Evolutionary conservation across 2,329 filamentous ascomycete species (phyloP), one percentile per base, ranked within the genome.

Genomic region (Ophiostoma quercus): DNA sequence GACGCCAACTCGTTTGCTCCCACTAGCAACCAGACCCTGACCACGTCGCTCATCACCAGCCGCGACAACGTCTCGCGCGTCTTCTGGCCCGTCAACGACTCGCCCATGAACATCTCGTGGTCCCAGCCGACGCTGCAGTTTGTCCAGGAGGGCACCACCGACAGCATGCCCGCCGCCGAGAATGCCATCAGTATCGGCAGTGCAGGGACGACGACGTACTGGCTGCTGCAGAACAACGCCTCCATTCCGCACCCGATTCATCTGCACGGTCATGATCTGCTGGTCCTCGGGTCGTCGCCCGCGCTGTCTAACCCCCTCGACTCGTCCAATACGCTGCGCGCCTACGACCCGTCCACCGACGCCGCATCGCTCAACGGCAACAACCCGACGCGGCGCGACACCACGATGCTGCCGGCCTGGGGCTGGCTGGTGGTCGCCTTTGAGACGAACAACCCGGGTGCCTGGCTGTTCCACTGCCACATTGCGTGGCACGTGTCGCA

Each of bases 381-480:
- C 68, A 85, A 84, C 71, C 83, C 83, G 1, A 77, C 80, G 0
- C 78, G 83, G 0, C 78, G 84, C n/a, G 84, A 85, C 75, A 82
- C 80, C 0, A 78, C 80, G 3, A 79, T 82, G 71, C 75, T 85
- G 2, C 80, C 82, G 0, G 76, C 76, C 8, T 76, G 75, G 25
- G 84, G 83, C 1, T 83, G 82, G 76, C 70, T 85, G 5, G 78
- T 82, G 1, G 76, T 85, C 11, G 83, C 81, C 0, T 85, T 84
- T 75, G 74, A 77, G 68, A 79, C 81, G 0, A 79, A 86, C 75
- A 85, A 85, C 72, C 84, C 84, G 0, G 84, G 84, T 65, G 75
- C 80, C 6, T 83, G 82, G 81, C 74, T 82, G n/a, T 78, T 83
- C 76, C 82, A 83, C 74, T 83, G 81, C 77, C 82, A 83, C 73